A percentile compares a stretch with the other conserved stretches of the same genome.
These are phyloP conservation scores for Podospora tetraspora DNA, from an alignment of 495 filamentous ascomycete genomes.

Conservation along the genomic window DNA sequence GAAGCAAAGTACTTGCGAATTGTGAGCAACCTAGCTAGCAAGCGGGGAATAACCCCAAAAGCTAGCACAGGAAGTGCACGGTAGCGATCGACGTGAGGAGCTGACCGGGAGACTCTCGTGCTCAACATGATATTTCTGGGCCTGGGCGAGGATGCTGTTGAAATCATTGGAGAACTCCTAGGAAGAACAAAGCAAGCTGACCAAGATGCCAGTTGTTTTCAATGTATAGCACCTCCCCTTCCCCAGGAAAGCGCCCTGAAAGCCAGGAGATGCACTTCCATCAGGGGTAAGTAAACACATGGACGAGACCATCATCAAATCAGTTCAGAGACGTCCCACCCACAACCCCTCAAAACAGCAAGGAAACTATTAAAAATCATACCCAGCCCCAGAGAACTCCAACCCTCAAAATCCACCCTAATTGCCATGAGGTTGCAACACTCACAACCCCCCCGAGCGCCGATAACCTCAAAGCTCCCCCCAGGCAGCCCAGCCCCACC, in stretches of 20 bases:
- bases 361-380: not conserved
- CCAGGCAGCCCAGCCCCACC: not conserved
- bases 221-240: not conserved
- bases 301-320: not conserved
- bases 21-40: too few relatives aligned
- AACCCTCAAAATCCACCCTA: not conserved
- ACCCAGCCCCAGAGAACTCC: not conserved
- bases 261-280: not conserved
- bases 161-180: too few relatives aligned
- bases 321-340: too few relatives aligned
- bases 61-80: too few relatives aligned
- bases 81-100: too few relatives aligned
- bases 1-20: too few relatives aligned
- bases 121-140: not conserved
- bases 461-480: not conserved
- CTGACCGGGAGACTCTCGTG: not conserved
- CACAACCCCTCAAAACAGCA: too few relatives aligned
- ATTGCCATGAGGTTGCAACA: not conserved
- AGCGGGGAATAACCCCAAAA: too few relatives aligned
- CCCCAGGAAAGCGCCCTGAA: not conserved
- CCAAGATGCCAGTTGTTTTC: not conserved
- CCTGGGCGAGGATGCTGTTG: too few relatives aligned
- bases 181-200: not conserved
- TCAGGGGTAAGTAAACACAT: not conserved
- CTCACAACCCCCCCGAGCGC: too few relatives aligned